These are phyloP conservation scores for Cyberlindnera xishuangbannaensis DNA, from an alignment of 805 yeast genomes.

Conservation along the genomic window DNA sequence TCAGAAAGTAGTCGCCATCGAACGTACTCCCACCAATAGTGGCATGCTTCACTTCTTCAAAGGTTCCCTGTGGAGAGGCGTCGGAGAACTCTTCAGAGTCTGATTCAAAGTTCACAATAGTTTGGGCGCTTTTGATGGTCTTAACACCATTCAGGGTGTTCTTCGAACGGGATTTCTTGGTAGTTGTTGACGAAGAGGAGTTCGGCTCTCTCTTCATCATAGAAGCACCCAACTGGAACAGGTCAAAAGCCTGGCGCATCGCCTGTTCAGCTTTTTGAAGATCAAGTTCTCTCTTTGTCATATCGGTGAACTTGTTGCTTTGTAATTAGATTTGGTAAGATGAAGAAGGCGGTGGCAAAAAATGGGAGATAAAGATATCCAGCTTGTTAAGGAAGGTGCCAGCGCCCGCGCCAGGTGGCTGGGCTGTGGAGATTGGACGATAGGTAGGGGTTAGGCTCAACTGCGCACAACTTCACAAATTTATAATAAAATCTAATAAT, in stretches of 20 bases:
- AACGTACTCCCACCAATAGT: background rate
- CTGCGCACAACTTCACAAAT: no score
- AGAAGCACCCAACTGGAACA: constrained; percentile 20
- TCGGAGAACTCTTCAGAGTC: constrained; percentile 13
- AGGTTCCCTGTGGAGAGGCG: constrained; percentile 22
- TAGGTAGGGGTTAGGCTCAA: no score
- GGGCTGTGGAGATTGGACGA: no score
- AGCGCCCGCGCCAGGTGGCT: no score
- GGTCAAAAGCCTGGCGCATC: constrained; percentile 22
- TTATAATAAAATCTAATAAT: no score
- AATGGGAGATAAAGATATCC: no score
- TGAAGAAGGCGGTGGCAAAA: no score
- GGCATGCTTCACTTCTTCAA: constrained; percentile 6
- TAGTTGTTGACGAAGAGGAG: constrained; percentile 4
- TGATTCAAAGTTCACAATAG: constrained; percentile 18
- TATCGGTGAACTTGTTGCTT: background rate
- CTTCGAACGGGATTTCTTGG: constrained; percentile 2
- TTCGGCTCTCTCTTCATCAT: constrained; percentile 11
- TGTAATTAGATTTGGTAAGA: no score
- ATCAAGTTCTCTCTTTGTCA: constrained; percentile 5
- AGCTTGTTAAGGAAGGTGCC: no score
- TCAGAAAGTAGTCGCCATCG: constrained; percentile 23
- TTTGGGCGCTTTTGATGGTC: constrained; percentile 1
- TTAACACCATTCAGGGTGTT: background rate
- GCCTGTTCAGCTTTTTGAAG: constrained; percentile 18